phyloP scores from a whole-genome alignment of 2,329 filamentous ascomycete genomes.

The Penicillium sumatraense region DNA sequence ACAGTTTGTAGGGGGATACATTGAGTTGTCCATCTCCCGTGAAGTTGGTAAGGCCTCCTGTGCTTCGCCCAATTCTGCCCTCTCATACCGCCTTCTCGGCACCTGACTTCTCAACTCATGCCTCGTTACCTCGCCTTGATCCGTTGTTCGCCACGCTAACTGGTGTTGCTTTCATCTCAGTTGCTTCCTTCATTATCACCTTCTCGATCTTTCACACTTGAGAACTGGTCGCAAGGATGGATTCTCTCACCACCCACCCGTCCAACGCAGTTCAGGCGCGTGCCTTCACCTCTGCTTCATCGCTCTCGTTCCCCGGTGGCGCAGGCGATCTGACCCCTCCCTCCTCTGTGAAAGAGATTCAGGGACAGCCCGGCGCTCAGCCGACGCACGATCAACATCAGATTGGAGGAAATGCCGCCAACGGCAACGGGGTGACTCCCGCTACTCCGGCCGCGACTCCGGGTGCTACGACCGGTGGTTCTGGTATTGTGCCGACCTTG shows the following conservation, averaged over 20 bases:
- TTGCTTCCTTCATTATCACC: constrained; percentile 2
- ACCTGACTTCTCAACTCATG: neutral
- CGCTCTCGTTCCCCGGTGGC: constrained; percentile 87
- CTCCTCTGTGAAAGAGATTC: constrained; percentile 68
- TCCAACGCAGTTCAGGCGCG: constrained; percentile 90
- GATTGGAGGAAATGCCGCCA: constrained; percentile 62
- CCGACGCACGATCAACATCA: constrained; percentile 54
- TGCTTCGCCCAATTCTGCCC: constrained; percentile 16
- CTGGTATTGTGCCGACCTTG: constrained; percentile 88
- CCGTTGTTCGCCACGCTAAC: constrained; percentile 5
- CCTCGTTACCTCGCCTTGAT: neutral
- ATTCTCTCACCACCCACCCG: constrained; percentile 88
- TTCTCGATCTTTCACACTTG: constrained; percentile 23
- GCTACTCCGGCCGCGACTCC: constrained; percentile 66
- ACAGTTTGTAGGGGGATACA: constrained; percentile 74
- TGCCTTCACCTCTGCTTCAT: constrained; percentile 90
- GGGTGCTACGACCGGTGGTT: constrained; percentile 84
- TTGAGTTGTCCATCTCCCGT: constrained; percentile 95
- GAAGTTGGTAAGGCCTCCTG: constrained; percentile 54
- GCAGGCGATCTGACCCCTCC: constrained; percentile 83
- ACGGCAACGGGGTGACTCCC: constrained; percentile 82
- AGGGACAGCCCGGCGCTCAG: constrained; percentile 49
- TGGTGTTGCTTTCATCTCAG: neutral
- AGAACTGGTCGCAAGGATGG: constrained; percentile 64
- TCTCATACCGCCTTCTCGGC: constrained; percentile 15